A percentile compares a stretch with the other conserved stretches of the same genome.
Evolutionary conservation across 306 rosid genomes (phyloP).

Genomic region (Lotus japonicus): DNA sequence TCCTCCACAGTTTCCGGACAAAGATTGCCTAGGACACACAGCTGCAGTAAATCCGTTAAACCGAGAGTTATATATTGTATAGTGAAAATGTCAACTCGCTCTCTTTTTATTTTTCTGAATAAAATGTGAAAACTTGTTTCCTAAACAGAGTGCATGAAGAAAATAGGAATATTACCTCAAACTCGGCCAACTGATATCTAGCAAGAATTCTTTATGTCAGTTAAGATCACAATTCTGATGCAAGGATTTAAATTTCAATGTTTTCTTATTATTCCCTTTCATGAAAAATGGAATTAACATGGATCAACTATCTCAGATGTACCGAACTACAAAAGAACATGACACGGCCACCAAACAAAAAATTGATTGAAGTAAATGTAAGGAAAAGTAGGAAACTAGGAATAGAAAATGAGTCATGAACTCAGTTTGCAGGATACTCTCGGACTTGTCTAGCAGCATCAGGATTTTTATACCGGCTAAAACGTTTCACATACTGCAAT

Average conservation of each 20-base stretch:
- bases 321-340: neutral
- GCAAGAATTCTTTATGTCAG: conserved; percentile 69
- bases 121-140: neutral
- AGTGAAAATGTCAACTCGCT: neutral
- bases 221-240: conserved; percentile 45
- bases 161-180: conserved; percentile 54
- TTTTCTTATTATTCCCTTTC: conserved; percentile 6
- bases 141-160: neutral
- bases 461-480: conserved; percentile 93
- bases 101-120: neutral
- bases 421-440: conserved; percentile 70
- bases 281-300: neutral
- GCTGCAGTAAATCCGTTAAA: conserved; percentile 41
- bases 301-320: conserved; percentile 1
- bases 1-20: conserved; percentile 99
- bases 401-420: neutral
- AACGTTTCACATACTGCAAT: conserved; percentile 92
- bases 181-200: conserved; percentile 82
- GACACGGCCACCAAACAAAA: neutral
- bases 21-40: conserved; percentile 97
- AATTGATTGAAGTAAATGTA: neutral
- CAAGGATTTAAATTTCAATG: neutral
- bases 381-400: neutral
- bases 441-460: conserved; percentile 98
- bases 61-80: neutral